Percentiles rank a stretch among this genome's conserved stretches.
Evolutionary conservation across 139 green algal species (phyloP).

Genomic region (Volvox africanus): DNA sequence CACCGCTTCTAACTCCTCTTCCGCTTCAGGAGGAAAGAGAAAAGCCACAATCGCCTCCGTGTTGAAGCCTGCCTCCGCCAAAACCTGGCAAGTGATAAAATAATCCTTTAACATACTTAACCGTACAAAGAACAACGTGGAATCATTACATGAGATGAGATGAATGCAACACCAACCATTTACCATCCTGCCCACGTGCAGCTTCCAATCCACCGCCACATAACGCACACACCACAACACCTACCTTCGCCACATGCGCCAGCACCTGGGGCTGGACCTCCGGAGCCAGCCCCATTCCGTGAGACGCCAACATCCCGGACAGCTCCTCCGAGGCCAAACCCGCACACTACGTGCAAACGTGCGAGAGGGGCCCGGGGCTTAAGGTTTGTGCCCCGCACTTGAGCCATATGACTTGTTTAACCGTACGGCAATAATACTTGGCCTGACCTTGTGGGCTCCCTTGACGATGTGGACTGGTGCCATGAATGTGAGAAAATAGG

Average conservation of each 20-base stretch:
- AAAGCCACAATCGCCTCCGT: conserved; percentile 22
- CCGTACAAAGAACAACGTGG: too few relatives aligned
- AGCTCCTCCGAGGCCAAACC: background rate
- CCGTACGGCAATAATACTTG: too few relatives aligned
- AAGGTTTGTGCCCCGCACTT: too few relatives aligned
- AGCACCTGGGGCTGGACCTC: conserved; percentile 27
- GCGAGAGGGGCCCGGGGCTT: too few relatives aligned
- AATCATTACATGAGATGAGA: too few relatives aligned
- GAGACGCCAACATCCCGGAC: background rate
- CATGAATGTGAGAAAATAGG: too few relatives aligned
- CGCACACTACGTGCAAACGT: background rate
- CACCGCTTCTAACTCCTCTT: conserved; percentile 14
- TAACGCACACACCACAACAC: background rate
- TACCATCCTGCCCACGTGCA: background rate
- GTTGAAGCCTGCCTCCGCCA: conserved; percentile 10
- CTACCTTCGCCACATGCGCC: conserved; percentile 12
- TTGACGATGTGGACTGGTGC: too few relatives aligned
- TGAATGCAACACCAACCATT: background rate
- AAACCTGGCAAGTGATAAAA: background rate
- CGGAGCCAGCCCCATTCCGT: conserved; percentile 9
- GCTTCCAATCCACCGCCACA: too few relatives aligned
- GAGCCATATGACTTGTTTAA: too few relatives aligned
- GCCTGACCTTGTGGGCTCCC: too few relatives aligned
- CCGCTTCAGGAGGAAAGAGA: conserved; percentile 26
- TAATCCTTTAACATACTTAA: too few relatives aligned